Base-by-base conservation (phyloP, 495 filamentous ascomycete genomes). In the Aspergillus avenaceus region DNA sequence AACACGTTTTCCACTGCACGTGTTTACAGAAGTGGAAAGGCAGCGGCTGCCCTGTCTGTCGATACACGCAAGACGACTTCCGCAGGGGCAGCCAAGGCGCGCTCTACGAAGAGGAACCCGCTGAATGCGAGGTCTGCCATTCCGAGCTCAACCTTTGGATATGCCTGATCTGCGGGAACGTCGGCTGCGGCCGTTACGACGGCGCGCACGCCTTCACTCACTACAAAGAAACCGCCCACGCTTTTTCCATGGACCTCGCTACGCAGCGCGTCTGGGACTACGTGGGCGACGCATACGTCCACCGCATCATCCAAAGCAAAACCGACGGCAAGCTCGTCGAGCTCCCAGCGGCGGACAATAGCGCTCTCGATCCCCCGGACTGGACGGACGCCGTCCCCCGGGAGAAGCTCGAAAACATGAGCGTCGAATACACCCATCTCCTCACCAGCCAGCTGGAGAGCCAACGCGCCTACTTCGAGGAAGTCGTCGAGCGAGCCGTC, bases 261-360 rank as follows among this genome's bases (percentile, higher is more conserved):
- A 91, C 91, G 0, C 92, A 98, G 62, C 87, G 92, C 50, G 90
- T 98, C 5, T 98, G 93, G 93, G 95, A 98, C 72, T 98, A 98
- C 60, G 86, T 86, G 0, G 87, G 87, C 27, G 95, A 98, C 58
- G 85, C 84, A 53, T 98, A 96, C 75, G 93, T 97, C 16, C 93
- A 98, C 70, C 86, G 93, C 8, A 82, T 98, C 27, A 92, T 97
- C 47, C 85, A 93, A 56, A 88, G 87, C 56, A 95, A 96, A 69
- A 84, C 86, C 4, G 90, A 96, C 62, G 90, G 88, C 41, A 74
- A 97, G 60, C 76, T 96, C 1, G 84, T 96, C 34, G 91, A 96
- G 62, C 74, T 96, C 23, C 88, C 91, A 4, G 69, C 67, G 0
- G 72, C 70, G 31, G 71, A 71, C 41, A 55, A 73, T 64, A 69